Conservation (phyloP, 441 rosid genomes). For the Gossypium trilobum region DNA sequence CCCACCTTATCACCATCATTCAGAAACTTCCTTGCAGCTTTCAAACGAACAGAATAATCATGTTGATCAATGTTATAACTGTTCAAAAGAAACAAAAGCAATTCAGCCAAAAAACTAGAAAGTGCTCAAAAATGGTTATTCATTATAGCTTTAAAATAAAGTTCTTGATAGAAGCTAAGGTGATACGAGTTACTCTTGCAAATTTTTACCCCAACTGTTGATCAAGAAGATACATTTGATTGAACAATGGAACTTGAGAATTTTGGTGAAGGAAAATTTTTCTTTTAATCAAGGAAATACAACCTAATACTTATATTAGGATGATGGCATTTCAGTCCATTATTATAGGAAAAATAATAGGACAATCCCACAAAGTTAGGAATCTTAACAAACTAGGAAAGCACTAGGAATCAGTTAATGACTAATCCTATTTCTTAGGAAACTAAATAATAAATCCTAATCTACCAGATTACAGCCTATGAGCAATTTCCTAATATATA, state of each 20-base stretch:
- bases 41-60: constrained; percentile 74
- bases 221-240: background rate
- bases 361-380: too few relatives aligned
- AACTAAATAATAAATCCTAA: too few relatives aligned
- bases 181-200: background rate
- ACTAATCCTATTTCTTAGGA: too few relatives aligned
- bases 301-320: too few relatives aligned
- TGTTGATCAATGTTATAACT: constrained; percentile 89
- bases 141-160: background rate
- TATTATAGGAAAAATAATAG: too few relatives aligned
- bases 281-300: too few relatives aligned
- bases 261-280: too few relatives aligned
- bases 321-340: too few relatives aligned
- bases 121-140: background rate
- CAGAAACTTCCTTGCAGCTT: constrained; percentile 70
- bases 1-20: constrained; percentile 95
- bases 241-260: background rate
- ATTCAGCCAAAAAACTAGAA: background rate
- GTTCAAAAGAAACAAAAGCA: constrained; percentile 18
- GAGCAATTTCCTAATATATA: too few relatives aligned
- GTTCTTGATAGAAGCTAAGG: background rate
- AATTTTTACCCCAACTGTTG: background rate
- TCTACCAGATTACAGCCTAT: too few relatives aligned
- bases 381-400: too few relatives aligned
- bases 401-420: too few relatives aligned